These are phyloP conservation scores for Brettanomyces custersianus DNA, from an alignment of 805 yeast species.

Conservation along the genomic window DNA sequence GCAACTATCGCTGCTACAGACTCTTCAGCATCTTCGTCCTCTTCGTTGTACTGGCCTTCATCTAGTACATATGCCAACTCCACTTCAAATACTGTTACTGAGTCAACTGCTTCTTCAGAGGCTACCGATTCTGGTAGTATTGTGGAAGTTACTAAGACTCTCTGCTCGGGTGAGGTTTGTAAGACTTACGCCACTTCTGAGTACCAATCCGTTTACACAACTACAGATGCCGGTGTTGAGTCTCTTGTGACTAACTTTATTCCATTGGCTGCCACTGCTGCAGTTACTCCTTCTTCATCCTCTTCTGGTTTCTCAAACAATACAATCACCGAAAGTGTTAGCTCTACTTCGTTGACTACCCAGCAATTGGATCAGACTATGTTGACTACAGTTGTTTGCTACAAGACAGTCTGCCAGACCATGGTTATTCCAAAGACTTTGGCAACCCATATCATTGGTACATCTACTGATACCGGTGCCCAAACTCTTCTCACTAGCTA, in stretches of 20 bases:
- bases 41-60: neutral
- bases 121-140: slow-evolving; percentile 1
- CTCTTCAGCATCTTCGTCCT: neutral
- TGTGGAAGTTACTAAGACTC: neutral
- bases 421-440: neutral
- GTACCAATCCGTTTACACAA: slow-evolving; percentile 3
- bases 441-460: neutral
- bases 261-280: slow-evolving; percentile 3
- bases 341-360: too few species aligned
- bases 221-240: slow-evolving; percentile 8
- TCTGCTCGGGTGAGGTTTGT: slow-evolving; percentile 3
- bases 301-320: too few species aligned
- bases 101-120: neutral
- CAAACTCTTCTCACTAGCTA: neutral
- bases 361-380: neutral
- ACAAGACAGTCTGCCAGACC: neutral
- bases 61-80: neutral
- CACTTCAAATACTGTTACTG: neutral
- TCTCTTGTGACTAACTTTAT: slow-evolving; percentile 5
- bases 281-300: neutral
- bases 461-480: neutral
- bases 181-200: slow-evolving; percentile 5
- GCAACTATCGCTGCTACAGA: slow-evolving; percentile 1
- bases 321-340: too few species aligned
- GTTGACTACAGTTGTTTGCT: neutral